Evolutionary conservation across 495 filamentous ascomycete species (phyloP).

Genomic region (Filosporella fistucella): DNA sequence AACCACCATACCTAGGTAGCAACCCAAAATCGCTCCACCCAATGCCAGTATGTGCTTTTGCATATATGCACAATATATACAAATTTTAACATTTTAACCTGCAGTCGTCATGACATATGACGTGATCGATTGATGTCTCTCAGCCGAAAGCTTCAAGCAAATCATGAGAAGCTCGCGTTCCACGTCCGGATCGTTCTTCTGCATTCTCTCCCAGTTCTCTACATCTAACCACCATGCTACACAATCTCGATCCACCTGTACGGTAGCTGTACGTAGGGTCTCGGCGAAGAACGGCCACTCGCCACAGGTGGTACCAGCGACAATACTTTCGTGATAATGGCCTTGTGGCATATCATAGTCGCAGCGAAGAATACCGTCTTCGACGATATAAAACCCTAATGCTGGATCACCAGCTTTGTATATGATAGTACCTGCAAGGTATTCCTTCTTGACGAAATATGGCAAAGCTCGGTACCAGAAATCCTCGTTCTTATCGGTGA

Average conservation of each 20-base stretch:
- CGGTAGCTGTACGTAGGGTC: constrained; percentile 80
- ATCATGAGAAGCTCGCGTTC: constrained; percentile 81
- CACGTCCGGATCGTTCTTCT: constrained; percentile 65
- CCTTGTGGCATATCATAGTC: constrained; percentile 91
- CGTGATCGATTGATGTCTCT: constrained; percentile 88
- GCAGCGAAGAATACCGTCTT: constrained; percentile 80
- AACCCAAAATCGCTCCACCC: background rate
- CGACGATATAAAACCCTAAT: constrained; percentile 85
- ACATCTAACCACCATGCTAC: constrained; percentile 76
- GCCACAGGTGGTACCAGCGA: constrained; percentile 91
- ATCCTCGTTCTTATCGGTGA: constrained; percentile 80
- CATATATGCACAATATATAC: constrained; percentile 1
- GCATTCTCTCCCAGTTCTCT: constrained; percentile 64
- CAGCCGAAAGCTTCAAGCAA: constrained; percentile 79
- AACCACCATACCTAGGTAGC: too few relatives aligned
- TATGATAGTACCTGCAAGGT: constrained; percentile 62
- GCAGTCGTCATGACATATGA: constrained; percentile 45
- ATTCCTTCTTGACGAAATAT: constrained; percentile 67
- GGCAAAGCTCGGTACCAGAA: constrained; percentile 81
- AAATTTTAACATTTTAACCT: constrained; percentile 9
- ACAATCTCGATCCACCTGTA: constrained; percentile 73
- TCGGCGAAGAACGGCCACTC: constrained; percentile 95
- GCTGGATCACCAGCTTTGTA: constrained; percentile 68
- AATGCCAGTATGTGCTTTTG: background rate
- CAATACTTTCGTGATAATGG: constrained; percentile 81